Conservation (phyloP, 495 filamentous ascomycete species). For the Tricharina praecox region DNA sequence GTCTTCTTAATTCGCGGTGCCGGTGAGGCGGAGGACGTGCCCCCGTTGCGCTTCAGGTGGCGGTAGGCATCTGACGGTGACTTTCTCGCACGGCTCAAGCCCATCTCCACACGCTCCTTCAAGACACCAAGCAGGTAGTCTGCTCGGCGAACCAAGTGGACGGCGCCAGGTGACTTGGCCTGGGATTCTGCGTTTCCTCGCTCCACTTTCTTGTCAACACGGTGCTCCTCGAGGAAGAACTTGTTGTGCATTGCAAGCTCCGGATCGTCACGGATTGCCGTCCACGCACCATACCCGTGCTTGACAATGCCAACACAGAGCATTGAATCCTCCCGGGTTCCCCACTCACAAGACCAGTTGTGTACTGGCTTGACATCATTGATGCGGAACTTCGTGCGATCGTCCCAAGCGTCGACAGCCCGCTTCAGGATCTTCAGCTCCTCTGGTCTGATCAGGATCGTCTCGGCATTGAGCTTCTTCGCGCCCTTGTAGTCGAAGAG, state of each 20-base stretch:
- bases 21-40: slow-evolving; percentile 41
- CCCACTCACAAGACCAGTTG: slow-evolving; percentile 76
- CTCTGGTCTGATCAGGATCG: slow-evolving; percentile 69
- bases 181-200: slow-evolving; percentile 61
- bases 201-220: slow-evolving; percentile 92
- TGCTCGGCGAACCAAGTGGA: slow-evolving; percentile 84
- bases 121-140: slow-evolving; percentile 88
- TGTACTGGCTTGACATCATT: slow-evolving; percentile 76
- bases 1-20: slow-evolving; percentile 28
- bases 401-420: slow-evolving; percentile 47
- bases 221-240: slow-evolving; percentile 92
- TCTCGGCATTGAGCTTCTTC: slow-evolving; percentile 87
- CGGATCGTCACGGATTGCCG: slow-evolving; percentile 74
- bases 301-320: slow-evolving; percentile 79
- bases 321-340: slow-evolving; percentile 88
- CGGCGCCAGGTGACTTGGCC: slow-evolving; percentile 83
- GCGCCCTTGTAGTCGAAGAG: slow-evolving; percentile 84
- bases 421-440: slow-evolving; percentile 74
- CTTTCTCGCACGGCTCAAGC: slow-evolving; percentile 30
- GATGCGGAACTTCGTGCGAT: slow-evolving; percentile 57
- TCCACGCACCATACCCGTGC: slow-evolving; percentile 91
- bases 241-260: slow-evolving; percentile 79
- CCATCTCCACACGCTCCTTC: slow-evolving; percentile 35
- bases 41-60: slow-evolving; percentile 20
- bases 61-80: slow-evolving; percentile 28